Evolutionary conservation across 2,329 filamentous ascomycete species (phyloP), one percentile per base, ranked within the genome.

Genomic region (Metarhizium humberi): DNA sequence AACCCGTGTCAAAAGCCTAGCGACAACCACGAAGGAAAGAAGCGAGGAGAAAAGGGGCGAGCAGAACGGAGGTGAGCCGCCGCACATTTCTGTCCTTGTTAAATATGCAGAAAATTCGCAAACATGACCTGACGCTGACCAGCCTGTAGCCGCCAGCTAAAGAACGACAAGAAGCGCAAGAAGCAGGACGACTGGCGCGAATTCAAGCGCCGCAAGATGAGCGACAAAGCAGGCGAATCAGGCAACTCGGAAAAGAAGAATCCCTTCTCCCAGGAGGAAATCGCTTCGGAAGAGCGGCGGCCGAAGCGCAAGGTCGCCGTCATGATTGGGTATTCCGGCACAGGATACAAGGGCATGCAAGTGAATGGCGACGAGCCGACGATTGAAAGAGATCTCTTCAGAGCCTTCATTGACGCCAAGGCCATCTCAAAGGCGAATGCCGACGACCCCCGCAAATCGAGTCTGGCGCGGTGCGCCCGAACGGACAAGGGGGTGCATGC

Each of bases 401-500:
- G 84, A 36, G 94, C 94, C 3, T 92, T 99, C 63, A 87, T 99
- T 59, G 84, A 85, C 3, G 92, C 94, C 3, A 89, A 92, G 18
- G 92, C 94, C 43, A 96, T 99, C 58, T 95, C 92, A 51, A 97
- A 97, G 71, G 90, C 90, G 59, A 99, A 99, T 67, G 94, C 94
- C 25, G 86, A 95, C 63, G 94, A 99, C 67, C 94, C 92, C 4
- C 95, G 95, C 71, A 99, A 99, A 73, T 95, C 91, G 2, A 92
- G 90, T 53, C 81, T 99, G 50, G 89, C 96, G 54, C 87, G 94
- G 60, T 99, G 94, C 71, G 94, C 94, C 4, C 82, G 94, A 60
- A 99, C 94, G 0, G 94, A 99, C 74, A 99, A 97, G 76, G 94
- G 94, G 54, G 92, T 97, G 2, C 92, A 97, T 70, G 92, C 92